These are phyloP conservation scores for Paecilomyces sp. DNA, from an alignment of 2,329 filamentous ascomycete genomes.

Conservation along the genomic window DNA sequence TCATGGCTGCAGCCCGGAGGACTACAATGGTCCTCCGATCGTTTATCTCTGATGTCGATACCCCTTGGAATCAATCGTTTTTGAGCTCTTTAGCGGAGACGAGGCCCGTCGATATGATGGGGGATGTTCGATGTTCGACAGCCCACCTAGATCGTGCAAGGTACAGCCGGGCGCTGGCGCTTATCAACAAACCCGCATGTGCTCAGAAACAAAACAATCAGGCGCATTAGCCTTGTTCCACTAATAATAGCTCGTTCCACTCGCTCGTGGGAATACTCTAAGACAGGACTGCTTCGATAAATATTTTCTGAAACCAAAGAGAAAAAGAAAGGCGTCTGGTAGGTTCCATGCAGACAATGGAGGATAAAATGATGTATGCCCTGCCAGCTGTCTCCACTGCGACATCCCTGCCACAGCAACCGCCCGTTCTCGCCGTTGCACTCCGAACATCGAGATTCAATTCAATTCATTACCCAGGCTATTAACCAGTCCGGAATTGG, in stretches of 20 bases:
- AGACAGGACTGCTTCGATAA: neutral
- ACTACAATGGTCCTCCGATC: slow-evolving; percentile 5
- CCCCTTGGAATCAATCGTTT: neutral
- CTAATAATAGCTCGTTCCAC: neutral
- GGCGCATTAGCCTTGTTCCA: neutral
- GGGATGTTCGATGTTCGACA: neutral
- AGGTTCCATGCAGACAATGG: neutral
- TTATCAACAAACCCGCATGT: neutral
- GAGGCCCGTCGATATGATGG: neutral
- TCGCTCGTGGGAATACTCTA: neutral
- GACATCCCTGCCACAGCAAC: slow-evolving; percentile 27
- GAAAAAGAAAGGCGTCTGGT: neutral
- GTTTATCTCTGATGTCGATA: neutral
- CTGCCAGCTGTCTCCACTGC: slow-evolving; percentile 19
- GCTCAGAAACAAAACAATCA: neutral
- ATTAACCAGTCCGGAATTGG: too few species aligned
- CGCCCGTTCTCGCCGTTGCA: too few species aligned
- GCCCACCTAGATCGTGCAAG: neutral
- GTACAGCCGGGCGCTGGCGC: neutral
- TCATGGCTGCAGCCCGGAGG: slow-evolving; percentile 22
- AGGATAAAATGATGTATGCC: neutral
- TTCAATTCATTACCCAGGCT: too few species aligned
- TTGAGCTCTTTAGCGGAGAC: neutral
- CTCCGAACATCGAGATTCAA: too few species aligned
- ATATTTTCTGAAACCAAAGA: neutral